Evolutionary conservation across 2,329 filamentous ascomycete genomes (phyloP), one percentile per base, ranked within the genome.

Genomic region (Lecanicillium sp.): DNA sequence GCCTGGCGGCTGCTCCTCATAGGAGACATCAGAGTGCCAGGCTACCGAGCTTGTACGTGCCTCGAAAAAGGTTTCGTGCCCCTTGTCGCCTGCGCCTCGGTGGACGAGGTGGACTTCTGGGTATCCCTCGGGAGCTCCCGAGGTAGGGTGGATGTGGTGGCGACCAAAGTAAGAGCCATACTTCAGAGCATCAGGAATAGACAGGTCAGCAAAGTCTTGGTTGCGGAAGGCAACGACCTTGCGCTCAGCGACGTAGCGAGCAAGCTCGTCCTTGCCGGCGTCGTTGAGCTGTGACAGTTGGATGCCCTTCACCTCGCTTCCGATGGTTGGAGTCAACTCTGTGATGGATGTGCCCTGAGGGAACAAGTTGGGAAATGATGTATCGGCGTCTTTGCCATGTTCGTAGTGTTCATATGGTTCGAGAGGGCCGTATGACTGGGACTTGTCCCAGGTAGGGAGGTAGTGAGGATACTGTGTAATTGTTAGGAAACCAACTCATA

Each of bases 21-120:
- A 92, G 1, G 81, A 84, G 2, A 92, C 80, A 48, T 92, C 86
- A 0, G 78, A 82, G 60, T 92, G 86, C 85, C 85, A 90, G 12
- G 84, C 83, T 7, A 89, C 77, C 2, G 78, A 81, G 59, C 80
- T 87, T 3, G 83, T 87, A 33, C 82, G 73, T 86, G 82, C 18
- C 27, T 40, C 37, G 41, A 84, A 77, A 58, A 79, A 81, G 25
- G 71, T 64, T 3, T 68, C 58, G 8, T 20, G 74, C 72, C 8
- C 75, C 18, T 30, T 43, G 42, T 53, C 47, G 14, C 48, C 48
- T 3, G 48, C 78, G 17, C 74, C 74, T 33, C 80, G 71, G 56
- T 84, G 79, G 4, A 85, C 81, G 2, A 86, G 68, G 51, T 85
- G 81, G 13, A 85, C 63, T 51, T 82, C 73, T 0, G 81, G 81